Evolutionary conservation across 768 basidiomycete species (phyloP), one percentile per base, ranked within the genome.

Genomic region (Suillus sp.): DNA sequence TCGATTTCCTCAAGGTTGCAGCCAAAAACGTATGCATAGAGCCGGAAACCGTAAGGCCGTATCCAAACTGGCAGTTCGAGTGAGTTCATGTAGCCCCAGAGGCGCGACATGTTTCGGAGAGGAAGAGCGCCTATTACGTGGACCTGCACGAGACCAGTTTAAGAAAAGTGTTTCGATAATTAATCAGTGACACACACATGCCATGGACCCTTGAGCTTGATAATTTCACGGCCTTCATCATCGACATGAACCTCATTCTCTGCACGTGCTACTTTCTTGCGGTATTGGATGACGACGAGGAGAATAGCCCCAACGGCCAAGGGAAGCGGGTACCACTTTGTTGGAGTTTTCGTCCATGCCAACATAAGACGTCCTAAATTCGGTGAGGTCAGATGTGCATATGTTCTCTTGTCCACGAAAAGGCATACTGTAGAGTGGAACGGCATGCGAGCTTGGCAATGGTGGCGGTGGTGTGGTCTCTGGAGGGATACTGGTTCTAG

Each of bases 81-180:
- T 1, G 91, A 92, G 79, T 98, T 99, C 65, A 99, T 70, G 75
- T 95, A 96, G 7, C 97, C 97, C 95, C 96, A 99, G 6, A 99
- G 77, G 1, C 96, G 90, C n/a, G 96, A 99, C 72, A 98, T 87
- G 65, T 95, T 95, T 47, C 96, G 88, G 7, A 99, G 84, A 0
- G 97, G 97, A 1, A 99, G 84, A 11, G 96, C 96, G 59, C 96
- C 96, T 58, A 99, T 82, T 54, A 99, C 95, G 77, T 96, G 92
- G n/a, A 99, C 94, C 95, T 93, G 65, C 9, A 54, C 56, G 48
- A 60, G n/a, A 35, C 40, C 10, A 38, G 4, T 60, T 67, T 38
- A 62, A 62, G 35, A 60, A 30, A 16, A 20, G 63, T 11, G 27
- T 3, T 47, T 35, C 1, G 25, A 40, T 25, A 25, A 25, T 8